Evolutionary conservation across 1,139 yeast genomes (phyloP).

Genomic region (Blastobotrys capitulatus): DNA sequence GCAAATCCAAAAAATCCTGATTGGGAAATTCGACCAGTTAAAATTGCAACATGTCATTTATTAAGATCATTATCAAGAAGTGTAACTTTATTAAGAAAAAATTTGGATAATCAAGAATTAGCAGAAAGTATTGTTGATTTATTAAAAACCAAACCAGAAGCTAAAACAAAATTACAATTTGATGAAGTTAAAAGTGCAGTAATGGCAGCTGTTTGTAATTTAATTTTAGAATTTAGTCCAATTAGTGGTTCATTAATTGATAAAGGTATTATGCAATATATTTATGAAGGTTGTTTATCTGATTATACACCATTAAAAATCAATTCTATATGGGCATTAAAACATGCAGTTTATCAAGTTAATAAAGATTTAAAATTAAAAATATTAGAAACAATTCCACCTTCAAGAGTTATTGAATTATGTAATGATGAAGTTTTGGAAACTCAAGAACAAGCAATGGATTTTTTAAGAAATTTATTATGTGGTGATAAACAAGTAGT

Average conservation of each 20-base stretch:
- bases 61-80: slow-evolving; percentile 72
- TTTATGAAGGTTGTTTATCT: slow-evolving; percentile 37
- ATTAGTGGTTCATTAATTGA: slow-evolving; percentile 54
- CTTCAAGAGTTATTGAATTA: slow-evolving; percentile 46
- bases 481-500: slow-evolving; percentile 57
- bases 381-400: slow-evolving; percentile 42
- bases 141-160: slow-evolving; percentile 20
- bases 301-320: slow-evolving; percentile 36
- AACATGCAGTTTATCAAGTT: slow-evolving; percentile 48
- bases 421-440: slow-evolving; percentile 46
- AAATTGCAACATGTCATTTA: slow-evolving; percentile 47
- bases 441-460: slow-evolving; percentile 63
- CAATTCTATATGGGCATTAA: slow-evolving; percentile 51
- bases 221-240: slow-evolving; percentile 76
- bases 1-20: slow-evolving; percentile 12
- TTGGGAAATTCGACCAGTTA: slow-evolving; percentile 24
- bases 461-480: slow-evolving; percentile 67
- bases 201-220: slow-evolving; percentile 68
- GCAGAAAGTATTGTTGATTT: slow-evolving; percentile 44
- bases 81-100: slow-evolving; percentile 61
- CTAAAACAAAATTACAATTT: neutral
- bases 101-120: slow-evolving; percentile 53
- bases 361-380: slow-evolving; percentile 31
- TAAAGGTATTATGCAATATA: slow-evolving; percentile 48
- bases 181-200: slow-evolving; percentile 49